phyloP scores from a whole-genome alignment of 192 early-diverging fungal species.

The Rhizophagus clarus region DNA sequence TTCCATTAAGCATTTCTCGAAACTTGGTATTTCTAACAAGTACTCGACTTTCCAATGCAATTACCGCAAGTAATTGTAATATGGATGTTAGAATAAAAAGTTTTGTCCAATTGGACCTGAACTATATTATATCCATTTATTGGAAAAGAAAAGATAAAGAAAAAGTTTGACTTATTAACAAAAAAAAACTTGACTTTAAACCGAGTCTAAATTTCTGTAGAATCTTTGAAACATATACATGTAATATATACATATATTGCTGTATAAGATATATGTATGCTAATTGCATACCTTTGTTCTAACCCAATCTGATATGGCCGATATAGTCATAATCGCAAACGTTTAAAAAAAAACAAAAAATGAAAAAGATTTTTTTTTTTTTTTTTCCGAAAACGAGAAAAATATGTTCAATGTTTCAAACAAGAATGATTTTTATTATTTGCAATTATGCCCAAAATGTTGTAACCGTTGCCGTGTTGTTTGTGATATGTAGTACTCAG shows the following conservation, averaged over 20 bases:
- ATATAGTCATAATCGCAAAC: no score
- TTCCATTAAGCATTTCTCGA: not conserved
- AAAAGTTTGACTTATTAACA: not conserved
- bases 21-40: not conserved
- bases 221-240: no score
- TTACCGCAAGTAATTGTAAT: not conserved
- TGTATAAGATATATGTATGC: not conserved
- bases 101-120: constrained; percentile 16
- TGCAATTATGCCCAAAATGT: not conserved
- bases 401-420: not conserved
- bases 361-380: no score
- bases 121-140: not conserved
- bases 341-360: no score
- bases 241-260: not conserved
- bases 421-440: not conserved
- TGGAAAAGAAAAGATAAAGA: not conserved
- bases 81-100: constrained; percentile 18
- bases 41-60: constrained; percentile 4
- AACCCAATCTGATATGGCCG: not conserved
- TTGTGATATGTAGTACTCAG: not conserved
- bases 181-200: not conserved
- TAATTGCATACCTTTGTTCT: not conserved
- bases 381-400: no score
- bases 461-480: not conserved
- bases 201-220: not conserved